Evolutionary conservation across 2,329 filamentous ascomycete species (phyloP), one percentile per base, ranked within the genome.

Genomic region (Botryosphaeria dothidea): DNA sequence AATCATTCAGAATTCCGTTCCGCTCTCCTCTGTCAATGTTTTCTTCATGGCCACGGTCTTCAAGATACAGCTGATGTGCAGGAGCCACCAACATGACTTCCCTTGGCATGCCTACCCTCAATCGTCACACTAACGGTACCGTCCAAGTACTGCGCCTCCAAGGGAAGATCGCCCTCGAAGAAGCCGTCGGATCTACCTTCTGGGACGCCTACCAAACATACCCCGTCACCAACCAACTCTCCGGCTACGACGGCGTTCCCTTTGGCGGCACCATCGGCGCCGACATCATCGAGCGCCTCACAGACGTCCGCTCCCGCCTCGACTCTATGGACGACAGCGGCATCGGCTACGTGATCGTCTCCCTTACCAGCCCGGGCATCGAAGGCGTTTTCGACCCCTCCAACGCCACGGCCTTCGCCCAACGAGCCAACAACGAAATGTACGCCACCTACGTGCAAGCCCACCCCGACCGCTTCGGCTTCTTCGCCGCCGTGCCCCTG

Each of bases 401-500:
- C 23, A 67, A 71, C 27, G 72, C 72, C 38, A 67, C 70, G 23
- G 65, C 68, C 9, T 63, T 72, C 48, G 71, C 71, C 25, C 61
- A 58, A 2, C 68, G 71, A 43, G 66, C 71, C 64, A 74, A 74
- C 65, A 69, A 74, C 66, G 52, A 57, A 57, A 43, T 57, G 19
- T 31, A 57, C 34, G 23, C 52, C 31, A 57, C 21, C n/a, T 57
- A 57, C 52, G 52, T 41, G 15, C 34, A 23, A 17, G 19, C 52
- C 11, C 15, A 57, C 9, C 52, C 52, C 11, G 9, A 7, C 2
- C 52, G 52, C 52, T 57, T 57, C 34, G 52, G 52, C 34, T 57
- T 57, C 52, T 57, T 57, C 31, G 52, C 52, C 52, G 21, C 34
- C 9, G 19, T 57, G n/a, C 34, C 73, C 23, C 77, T 77, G 85